These are phyloP conservation scores for Euptelea pleiosperma DNA, from an alignment of 164 flowering plant genomes.

Conservation along the genomic window DNA sequence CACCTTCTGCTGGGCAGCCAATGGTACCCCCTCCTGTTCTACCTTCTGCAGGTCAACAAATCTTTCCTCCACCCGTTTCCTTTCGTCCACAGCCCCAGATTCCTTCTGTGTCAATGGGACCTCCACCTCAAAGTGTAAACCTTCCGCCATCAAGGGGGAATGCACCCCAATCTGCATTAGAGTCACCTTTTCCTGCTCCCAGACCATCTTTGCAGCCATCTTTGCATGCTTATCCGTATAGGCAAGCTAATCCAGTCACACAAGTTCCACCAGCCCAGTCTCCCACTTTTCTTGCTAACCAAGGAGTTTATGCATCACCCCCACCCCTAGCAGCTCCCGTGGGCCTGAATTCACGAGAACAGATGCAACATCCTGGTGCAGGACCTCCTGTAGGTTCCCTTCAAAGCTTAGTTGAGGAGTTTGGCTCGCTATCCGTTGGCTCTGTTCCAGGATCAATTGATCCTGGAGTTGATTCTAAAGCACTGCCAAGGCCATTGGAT, in stretches of 20 bases:
- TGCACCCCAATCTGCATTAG: slow-evolving; percentile 34
- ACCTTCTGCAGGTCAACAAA: slow-evolving; percentile 36
- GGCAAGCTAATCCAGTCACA: slow-evolving; percentile 36
- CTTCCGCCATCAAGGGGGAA: slow-evolving; percentile 26
- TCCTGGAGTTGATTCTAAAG: slow-evolving; percentile 63
- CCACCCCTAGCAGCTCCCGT: slow-evolving; percentile 33
- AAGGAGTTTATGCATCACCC: slow-evolving; percentile 50
- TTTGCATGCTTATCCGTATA: slow-evolving; percentile 50
- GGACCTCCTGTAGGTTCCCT: slow-evolving; percentile 51
- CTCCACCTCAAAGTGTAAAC: slow-evolving; percentile 39
- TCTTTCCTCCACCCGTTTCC: slow-evolving; percentile 31
- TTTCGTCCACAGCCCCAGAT: slow-evolving; percentile 38
- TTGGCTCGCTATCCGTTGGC: slow-evolving; percentile 67
- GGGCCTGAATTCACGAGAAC: slow-evolving; percentile 42
- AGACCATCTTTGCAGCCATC: slow-evolving; percentile 40
- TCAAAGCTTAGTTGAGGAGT: slow-evolving; percentile 81
- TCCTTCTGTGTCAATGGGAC: slow-evolving; percentile 55
- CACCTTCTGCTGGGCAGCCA: slow-evolving; percentile 37
- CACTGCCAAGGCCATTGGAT: slow-evolving; percentile 86
- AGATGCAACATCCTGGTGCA: slow-evolving; percentile 39
- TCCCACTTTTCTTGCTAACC: slow-evolving; percentile 44
- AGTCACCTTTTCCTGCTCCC: slow-evolving; percentile 31
- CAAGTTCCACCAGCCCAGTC: slow-evolving; percentile 38
- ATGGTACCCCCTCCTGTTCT: slow-evolving; percentile 30
- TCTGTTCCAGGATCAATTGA: slow-evolving; percentile 83